Percentiles rank a stretch among this genome's conserved stretches.
Evolutionary conservation across 306 rosid genomes (phyloP).

Genomic region (Lathyrus oleraceus): DNA sequence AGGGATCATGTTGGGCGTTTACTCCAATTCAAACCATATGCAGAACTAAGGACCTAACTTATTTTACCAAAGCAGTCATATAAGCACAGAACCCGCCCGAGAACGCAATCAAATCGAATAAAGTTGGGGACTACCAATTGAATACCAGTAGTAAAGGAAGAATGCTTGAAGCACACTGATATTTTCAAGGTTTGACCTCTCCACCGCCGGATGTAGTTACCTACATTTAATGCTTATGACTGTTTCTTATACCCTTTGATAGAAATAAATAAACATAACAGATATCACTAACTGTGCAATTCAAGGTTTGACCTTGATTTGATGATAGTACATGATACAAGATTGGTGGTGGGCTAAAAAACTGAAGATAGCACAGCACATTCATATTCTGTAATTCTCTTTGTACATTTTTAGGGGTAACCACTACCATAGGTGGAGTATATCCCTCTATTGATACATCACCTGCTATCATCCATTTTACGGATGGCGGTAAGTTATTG

Average conservation of each 20-base stretch:
- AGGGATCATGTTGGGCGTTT: too few relatives aligned
- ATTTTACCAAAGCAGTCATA: not conserved
- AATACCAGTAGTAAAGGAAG: not conserved
- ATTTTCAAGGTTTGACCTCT: too few relatives aligned
- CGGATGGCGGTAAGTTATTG: slow-evolving; percentile 29
- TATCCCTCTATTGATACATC: slow-evolving; percentile 20
- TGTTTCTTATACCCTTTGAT: not conserved
- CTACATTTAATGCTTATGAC: not conserved
- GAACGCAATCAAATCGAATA: not conserved
- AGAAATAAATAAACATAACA: not conserved
- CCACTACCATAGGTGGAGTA: slow-evolving; percentile 28
- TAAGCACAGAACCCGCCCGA: not conserved
- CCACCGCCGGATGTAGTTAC: not conserved
- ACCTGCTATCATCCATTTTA: slow-evolving; percentile 4
- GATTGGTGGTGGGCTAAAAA: not conserved
- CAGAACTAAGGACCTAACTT: not conserved
- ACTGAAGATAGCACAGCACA: not conserved
- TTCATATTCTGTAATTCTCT: not conserved
- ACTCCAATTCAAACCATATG: not conserved
- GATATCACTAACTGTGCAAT: slow-evolving; percentile 14
- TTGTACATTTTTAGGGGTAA: slow-evolving; percentile 38
- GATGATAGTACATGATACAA: slow-evolving; percentile 9
- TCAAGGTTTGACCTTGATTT: slow-evolving; percentile 20
- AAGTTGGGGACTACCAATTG: not conserved
- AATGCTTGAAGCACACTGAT: not conserved